Conservation (phyloP, 2,329 filamentous ascomycete genomes). For the Aspergillus pseudoglaucus region DNA sequence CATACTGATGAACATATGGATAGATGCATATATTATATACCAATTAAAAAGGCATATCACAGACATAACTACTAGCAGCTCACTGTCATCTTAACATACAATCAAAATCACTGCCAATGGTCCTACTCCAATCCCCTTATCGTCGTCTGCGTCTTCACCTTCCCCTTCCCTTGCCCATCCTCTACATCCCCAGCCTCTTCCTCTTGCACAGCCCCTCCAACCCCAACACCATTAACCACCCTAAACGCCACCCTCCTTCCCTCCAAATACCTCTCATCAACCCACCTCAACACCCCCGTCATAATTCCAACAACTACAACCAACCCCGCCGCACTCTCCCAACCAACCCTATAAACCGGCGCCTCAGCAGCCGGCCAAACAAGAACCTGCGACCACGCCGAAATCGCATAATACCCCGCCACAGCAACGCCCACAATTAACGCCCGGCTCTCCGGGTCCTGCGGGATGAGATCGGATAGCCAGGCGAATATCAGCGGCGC, state of each 20-base stretch:
- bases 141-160: background rate
- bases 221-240: conserved; percentile 6
- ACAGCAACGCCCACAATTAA: conserved; percentile 46
- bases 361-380: conserved; percentile 49
- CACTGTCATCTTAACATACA: no score
- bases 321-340: conserved; percentile 43
- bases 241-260: conserved; percentile 17
- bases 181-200: conserved; percentile 2
- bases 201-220: conserved; percentile 4
- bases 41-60: no score
- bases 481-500: conserved; percentile 49
- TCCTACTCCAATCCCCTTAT: background rate
- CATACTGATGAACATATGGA: no score
- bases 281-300: conserved; percentile 38
- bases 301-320: conserved; percentile 42
- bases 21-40: no score
- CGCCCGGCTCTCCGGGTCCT: conserved; percentile 45
- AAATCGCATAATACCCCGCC: conserved; percentile 46
- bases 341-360: conserved; percentile 45
- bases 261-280: conserved; percentile 39
- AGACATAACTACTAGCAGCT: no score
- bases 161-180: background rate
- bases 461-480: conserved; percentile 46
- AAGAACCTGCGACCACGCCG: conserved; percentile 48
- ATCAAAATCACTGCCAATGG: no score